Evolutionary conservation across 225 moss, liverwort and hornwort genomes (phyloP).

Genomic region (Pleurozium schreberi): DNA sequence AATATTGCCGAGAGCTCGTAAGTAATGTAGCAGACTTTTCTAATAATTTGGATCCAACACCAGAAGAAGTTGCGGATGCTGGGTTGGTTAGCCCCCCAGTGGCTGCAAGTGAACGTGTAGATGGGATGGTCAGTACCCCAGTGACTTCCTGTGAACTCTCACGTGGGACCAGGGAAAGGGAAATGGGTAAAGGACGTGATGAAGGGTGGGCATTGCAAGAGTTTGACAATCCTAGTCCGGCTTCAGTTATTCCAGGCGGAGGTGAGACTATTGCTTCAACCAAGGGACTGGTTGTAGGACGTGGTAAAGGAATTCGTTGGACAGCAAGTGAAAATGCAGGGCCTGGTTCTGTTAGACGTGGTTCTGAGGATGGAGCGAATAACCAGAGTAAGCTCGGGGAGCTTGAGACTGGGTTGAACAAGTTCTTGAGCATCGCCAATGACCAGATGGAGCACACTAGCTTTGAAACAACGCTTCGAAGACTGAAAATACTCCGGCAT

Average conservation of each 20-base stretch:
- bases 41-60: background rate
- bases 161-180: background rate
- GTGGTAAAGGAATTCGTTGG: slow-evolving; percentile 7
- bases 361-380: background rate
- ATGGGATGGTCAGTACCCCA: background rate
- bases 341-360: background rate
- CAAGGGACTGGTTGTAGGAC: background rate
- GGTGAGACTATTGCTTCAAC: background rate
- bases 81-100: background rate
- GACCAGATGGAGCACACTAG: slow-evolving; percentile 20
- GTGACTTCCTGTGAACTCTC: background rate
- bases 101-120: background rate
- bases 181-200: background rate
- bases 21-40: background rate
- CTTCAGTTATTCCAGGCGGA: background rate
- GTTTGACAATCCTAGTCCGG: background rate
- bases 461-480: slow-evolving; percentile 35
- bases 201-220: background rate
- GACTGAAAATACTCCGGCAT: slow-evolving; percentile 19
- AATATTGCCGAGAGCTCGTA: slow-evolving; percentile 32
- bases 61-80: background rate
- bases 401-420: slow-evolving; percentile 16
- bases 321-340: background rate
- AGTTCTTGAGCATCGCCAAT: slow-evolving; percentile 1
- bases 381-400: background rate